phyloP scores from a whole-genome alignment of 1,284 basidiomycete genomes.

The Coniferiporia weirii region DNA sequence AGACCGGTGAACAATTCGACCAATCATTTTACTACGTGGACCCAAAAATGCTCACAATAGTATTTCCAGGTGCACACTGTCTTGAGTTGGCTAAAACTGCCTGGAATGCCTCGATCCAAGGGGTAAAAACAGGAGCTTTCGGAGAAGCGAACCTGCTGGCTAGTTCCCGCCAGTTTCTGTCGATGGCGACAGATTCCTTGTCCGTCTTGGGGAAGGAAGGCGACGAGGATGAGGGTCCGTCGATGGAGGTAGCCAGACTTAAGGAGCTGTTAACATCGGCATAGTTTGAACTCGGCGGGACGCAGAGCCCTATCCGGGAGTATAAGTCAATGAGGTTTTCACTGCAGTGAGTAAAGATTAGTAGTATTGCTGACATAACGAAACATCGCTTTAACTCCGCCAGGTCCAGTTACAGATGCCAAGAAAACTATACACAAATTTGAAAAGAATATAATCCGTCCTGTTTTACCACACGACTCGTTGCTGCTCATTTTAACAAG shows the following conservation, averaged over 20 bases:
- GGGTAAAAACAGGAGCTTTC: background rate
- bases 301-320: background rate
- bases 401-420: too few relatives aligned
- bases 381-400: too few relatives aligned
- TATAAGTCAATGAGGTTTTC: too few relatives aligned
- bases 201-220: conserved; percentile 19
- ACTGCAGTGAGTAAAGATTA: too few relatives aligned
- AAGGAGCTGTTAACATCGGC: conserved; percentile 4
- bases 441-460: too few relatives aligned
- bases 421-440: too few relatives aligned
- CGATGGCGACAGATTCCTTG: conserved; percentile 9
- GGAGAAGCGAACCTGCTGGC: background rate
- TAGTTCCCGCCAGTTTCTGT: conserved; percentile 2
- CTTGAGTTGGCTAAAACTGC: conserved; percentile 67
- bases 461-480: too few relatives aligned
- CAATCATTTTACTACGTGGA: background rate
- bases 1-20: conserved; percentile 51
- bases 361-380: too few relatives aligned
- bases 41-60: background rate
- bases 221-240: conserved; percentile 39
- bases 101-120: conserved; percentile 53
- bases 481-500: too few relatives aligned
- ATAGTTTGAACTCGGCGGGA: background rate
- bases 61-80: conserved; percentile 57
- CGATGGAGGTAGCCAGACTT: background rate